Evolutionary conservation across 73 alveolate genomes (phyloP).

Genomic region (Breviolum minutum): DNA sequence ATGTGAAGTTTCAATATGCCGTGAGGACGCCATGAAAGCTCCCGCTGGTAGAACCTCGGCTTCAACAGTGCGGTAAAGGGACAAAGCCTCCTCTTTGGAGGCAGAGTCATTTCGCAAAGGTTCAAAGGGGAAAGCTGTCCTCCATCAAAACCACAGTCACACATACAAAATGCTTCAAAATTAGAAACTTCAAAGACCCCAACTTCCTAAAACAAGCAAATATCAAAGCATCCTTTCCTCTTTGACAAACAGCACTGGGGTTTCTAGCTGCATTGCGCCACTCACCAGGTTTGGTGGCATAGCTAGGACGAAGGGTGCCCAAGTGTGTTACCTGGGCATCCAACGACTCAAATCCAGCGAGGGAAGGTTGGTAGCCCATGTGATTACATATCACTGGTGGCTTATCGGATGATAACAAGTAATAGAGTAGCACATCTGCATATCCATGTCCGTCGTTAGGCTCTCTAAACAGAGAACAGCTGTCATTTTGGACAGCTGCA

Average conservation of each 20-base stretch:
- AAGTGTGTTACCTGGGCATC: conserved; percentile 25
- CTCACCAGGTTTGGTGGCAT: conserved; percentile 54
- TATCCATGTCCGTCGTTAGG: too few relatives aligned
- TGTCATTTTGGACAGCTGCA: not conserved
- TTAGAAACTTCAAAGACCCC: not conserved
- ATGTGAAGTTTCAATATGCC: not conserved
- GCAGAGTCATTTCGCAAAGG: not conserved
- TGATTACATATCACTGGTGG: too few relatives aligned
- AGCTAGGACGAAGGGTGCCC: conserved; percentile 55
- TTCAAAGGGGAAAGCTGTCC: not conserved
- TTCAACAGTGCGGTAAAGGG: too few relatives aligned
- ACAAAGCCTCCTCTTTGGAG: not conserved
- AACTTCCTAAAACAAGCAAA: too few relatives aligned
- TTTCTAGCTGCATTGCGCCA: conserved; percentile 34
- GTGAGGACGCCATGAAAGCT: conserved; percentile 11
- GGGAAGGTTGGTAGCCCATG: too few relatives aligned
- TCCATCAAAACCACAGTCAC: not conserved
- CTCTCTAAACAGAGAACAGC: too few relatives aligned
- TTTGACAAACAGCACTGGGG: not conserved
- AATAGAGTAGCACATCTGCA: too few relatives aligned
- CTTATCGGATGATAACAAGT: too few relatives aligned
- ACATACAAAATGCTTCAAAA: not conserved
- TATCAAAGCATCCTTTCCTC: not conserved
- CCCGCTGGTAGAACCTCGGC: conserved; percentile 19
- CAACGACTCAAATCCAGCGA: too few relatives aligned